phyloP scores from a whole-genome alignment of 139 green algal genomes.

The Chlorella sp. region DNA sequence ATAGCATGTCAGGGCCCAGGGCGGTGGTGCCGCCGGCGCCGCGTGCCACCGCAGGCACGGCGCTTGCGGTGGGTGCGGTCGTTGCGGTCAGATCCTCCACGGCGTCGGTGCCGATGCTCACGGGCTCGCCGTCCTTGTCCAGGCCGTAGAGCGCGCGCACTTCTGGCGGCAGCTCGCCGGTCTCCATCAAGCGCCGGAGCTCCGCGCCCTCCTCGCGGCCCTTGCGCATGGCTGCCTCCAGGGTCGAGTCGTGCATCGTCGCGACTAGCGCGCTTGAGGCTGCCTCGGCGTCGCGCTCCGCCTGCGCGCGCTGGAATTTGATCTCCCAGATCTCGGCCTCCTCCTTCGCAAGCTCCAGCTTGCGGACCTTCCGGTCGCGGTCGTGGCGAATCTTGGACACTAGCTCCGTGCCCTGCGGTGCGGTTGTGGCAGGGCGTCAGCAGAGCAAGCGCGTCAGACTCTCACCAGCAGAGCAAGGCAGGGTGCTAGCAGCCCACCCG shows the following conservation, averaged over 20 bases:
- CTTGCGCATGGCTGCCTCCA: neutral
- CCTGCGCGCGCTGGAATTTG: neutral
- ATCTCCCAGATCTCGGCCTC: neutral
- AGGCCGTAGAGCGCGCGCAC: neutral
- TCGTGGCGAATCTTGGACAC: neutral
- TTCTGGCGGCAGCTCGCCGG: neutral
- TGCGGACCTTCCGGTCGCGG: neutral
- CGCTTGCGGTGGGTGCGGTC: too few species aligned
- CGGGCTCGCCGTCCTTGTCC: neutral
- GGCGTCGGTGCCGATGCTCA: too few species aligned
- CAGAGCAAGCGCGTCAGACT: too few species aligned
- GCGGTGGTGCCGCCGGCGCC: neutral
- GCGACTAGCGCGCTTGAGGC: neutral
- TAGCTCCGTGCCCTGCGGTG: neutral
- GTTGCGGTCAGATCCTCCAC: too few species aligned
- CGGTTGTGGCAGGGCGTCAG: too few species aligned
- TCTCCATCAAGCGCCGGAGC: neutral
- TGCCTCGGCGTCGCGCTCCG: neutral
- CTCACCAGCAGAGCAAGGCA: too few species aligned
- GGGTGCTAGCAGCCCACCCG: too few species aligned
- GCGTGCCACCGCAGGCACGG: too few species aligned
- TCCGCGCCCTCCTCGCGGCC: neutral
- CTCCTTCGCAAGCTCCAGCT: neutral
- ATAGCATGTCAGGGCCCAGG: neutral
- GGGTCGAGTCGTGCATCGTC: neutral